A percentile compares a stretch with the other conserved stretches of the same genome.
These are phyloP conservation scores for Gomphus bonarii DNA, from an alignment of 1,284 basidiomycete species.

Conservation along the genomic window DNA sequence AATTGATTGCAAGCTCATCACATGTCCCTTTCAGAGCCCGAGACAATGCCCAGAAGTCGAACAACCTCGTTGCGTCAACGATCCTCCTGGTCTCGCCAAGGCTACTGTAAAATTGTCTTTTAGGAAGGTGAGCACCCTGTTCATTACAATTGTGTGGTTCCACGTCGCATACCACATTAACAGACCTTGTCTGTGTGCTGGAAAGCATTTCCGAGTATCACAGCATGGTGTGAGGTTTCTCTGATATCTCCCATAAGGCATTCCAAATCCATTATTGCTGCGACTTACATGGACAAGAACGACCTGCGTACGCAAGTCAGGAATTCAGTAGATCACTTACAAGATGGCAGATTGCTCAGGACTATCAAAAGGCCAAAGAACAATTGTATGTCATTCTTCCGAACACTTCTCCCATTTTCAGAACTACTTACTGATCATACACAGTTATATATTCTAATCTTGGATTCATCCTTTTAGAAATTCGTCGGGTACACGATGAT, in stretches of 20 bases:
- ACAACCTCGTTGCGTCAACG: background rate
- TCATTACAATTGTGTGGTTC: background rate
- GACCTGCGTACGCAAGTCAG: background rate
- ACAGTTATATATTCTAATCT: no score
- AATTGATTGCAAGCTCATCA: background rate
- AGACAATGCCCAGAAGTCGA: background rate
- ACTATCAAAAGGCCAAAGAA: no score
- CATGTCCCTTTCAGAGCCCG: background rate
- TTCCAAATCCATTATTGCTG: background rate
- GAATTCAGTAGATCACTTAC: no score
- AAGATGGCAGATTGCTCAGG: no score
- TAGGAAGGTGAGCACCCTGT: background rate
- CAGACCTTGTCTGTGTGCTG: background rate
- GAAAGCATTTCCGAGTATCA: background rate
- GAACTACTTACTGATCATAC: no score
- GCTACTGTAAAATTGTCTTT: background rate
- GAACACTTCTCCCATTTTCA: background rate
- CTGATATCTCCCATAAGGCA: background rate
- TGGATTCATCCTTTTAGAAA: no score
- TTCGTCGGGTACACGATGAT: no score
- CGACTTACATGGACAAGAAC: background rate
- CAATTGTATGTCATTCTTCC: background rate
- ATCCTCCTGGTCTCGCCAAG: background rate
- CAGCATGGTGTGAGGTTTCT: background rate
- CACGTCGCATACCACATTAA: background rate